Evolutionary conservation across 1,284 basidiomycete species (phyloP).

Genomic region (Mycena citricolor): DNA sequence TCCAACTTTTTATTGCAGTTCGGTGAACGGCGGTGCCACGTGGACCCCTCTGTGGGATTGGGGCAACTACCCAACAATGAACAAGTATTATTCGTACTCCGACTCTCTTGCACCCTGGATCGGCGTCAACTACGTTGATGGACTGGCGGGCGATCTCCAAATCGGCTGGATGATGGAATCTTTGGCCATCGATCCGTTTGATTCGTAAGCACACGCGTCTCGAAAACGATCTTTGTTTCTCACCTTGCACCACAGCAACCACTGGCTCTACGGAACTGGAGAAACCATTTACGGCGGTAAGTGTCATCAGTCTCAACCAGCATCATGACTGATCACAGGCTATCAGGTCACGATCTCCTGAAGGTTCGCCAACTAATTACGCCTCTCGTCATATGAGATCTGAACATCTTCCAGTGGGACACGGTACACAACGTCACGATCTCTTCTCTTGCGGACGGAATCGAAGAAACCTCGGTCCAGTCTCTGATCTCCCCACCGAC

Average conservation of each 20-base stretch:
- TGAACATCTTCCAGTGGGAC: slow-evolving; percentile 48
- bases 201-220: too few relatives aligned
- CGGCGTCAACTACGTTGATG: slow-evolving; percentile 45
- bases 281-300: slow-evolving; percentile 60
- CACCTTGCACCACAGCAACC: too few relatives aligned
- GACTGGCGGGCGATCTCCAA: slow-evolving; percentile 40
- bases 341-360: too few relatives aligned
- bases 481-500: slow-evolving; percentile 54
- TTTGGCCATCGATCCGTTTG: slow-evolving; percentile 59
- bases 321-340: too few relatives aligned
- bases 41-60: slow-evolving; percentile 57
- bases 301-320: too few relatives aligned
- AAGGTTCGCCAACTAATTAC: slow-evolving; percentile 29
- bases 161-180: slow-evolving; percentile 56
- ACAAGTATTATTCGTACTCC: slow-evolving; percentile 55
- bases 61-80: slow-evolving; percentile 46
- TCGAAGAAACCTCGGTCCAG: slow-evolving; percentile 62
- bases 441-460: slow-evolving; percentile 58
- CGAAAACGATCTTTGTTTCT: too few relatives aligned
- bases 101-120: slow-evolving; percentile 58
- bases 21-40: slow-evolving; percentile 48
- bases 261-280: slow-evolving; percentile 68
- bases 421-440: slow-evolving; percentile 56
- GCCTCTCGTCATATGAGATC: not conserved
- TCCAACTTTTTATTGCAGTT: slow-evolving; percentile 40